Evolutionary conservation across 495 filamentous ascomycete genomes (phyloP), one percentile per base, ranked within the genome.

Genomic region (Hypoxylon lienhwacheense): DNA sequence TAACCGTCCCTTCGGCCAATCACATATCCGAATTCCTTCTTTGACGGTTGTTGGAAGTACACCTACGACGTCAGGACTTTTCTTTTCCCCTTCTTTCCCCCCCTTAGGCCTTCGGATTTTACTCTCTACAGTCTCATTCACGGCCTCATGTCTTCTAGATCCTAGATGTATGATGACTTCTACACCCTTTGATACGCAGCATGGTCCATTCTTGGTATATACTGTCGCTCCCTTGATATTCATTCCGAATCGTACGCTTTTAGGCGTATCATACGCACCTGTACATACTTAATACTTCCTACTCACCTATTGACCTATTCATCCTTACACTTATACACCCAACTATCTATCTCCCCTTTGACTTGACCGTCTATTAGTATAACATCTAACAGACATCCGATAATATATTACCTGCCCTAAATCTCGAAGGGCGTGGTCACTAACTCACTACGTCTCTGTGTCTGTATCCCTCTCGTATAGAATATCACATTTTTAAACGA

Each of bases 1-100:
- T 35, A 36, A 35, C 20, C 15, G 26, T 54, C 34, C 19, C 14
- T 32, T 17, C 11, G 25, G 16, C 59, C 49, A 59, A 53, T 59
- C 50, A 57, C 5, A 32, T n/a, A 16, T 16, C 19, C 24, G 20
- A 36, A 46, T 59, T 26, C 25, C 31, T 17, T 43, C 50, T 59
- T 54, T 54, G 40, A 55, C 40, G 34, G 22, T 15, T 15, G 31
- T 39, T 29, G 3, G 6, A 50, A 55, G 55, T 63, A 61, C 42
- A 48, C 57, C 62, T 62, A 57, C 62, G 53, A 65, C 62, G 62
- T 65, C 62, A 65, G 41, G 49, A 65, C 62, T 65, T 65, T 65
- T 61, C 26, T 25, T 45, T 20, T 20, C 25, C 15, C 31, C 32
- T 19, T 15, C 15, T 44, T 45, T 19, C 24, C 26, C 21, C 33